These are phyloP conservation scores for Colletotrichum tropicale DNA, from an alignment of 2,329 filamentous ascomycete species.

Conservation along the genomic window DNA sequence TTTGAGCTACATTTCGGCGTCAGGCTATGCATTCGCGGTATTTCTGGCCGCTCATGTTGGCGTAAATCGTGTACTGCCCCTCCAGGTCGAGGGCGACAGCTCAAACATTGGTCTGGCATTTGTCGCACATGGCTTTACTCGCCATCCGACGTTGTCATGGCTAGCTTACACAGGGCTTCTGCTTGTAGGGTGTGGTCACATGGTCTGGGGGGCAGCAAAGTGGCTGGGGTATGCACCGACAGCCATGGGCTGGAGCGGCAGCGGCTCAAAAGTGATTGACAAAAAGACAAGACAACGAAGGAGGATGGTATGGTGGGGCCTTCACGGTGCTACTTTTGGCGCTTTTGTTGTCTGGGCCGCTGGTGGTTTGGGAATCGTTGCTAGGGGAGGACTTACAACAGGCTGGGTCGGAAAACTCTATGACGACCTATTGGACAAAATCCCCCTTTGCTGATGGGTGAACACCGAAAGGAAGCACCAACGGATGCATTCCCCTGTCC, in stretches of 20 bases:
- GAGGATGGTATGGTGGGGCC: conserved; percentile 70
- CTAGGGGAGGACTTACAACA: conserved; percentile 67
- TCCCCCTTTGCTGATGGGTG: conserved; percentile 20
- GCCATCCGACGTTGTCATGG: conserved; percentile 70
- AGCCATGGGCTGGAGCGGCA: conserved; percentile 51
- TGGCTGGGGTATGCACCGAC: conserved; percentile 74
- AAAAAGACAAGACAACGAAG: conserved; percentile 56
- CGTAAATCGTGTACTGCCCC: conserved; percentile 77
- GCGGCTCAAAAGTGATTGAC: conserved; percentile 48
- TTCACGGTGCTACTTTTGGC: conserved; percentile 68
- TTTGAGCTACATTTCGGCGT: conserved; percentile 70
- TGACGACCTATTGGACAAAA: conserved; percentile 67
- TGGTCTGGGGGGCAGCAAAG: conserved; percentile 84
- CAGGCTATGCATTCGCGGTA: conserved; percentile 73
- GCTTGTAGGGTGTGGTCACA: conserved; percentile 72
- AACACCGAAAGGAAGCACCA: not conserved
- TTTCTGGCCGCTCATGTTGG: conserved; percentile 74
- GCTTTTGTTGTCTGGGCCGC: conserved; percentile 77
- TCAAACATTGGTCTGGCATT: conserved; percentile 86
- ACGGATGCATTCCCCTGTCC: not conserved
- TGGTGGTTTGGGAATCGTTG: conserved; percentile 80
- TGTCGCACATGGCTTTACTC: conserved; percentile 83
- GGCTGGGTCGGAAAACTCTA: conserved; percentile 86
- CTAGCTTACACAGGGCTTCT: conserved; percentile 73
- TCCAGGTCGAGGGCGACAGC: conserved; percentile 80